Evolutionary conservation across 2,329 filamentous ascomycete genomes (phyloP).

Genomic region (Diaporthe eres): DNA sequence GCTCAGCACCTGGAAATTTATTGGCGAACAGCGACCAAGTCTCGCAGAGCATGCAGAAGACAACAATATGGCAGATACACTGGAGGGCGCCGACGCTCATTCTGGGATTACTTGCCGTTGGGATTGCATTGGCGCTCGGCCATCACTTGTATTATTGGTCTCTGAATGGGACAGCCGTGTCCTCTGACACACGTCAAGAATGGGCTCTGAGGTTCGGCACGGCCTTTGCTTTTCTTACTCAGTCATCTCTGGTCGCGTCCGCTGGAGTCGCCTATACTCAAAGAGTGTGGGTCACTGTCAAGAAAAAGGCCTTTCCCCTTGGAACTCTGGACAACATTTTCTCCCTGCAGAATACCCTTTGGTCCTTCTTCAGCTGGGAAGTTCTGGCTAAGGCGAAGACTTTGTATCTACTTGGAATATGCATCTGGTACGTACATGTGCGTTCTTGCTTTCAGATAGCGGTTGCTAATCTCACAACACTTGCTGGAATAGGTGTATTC

Average conservation of each 20-base stretch:
- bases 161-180: neutral
- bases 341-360: neutral
- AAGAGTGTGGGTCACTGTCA: conserved; percentile 12
- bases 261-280: neutral
- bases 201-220: neutral
- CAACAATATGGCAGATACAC: neutral
- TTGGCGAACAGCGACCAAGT: neutral
- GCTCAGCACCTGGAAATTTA: neutral
- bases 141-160: conserved; percentile 6
- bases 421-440: neutral
- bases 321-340: neutral
- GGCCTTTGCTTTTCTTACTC: conserved; percentile 1
- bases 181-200: neutral
- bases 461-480: neutral
- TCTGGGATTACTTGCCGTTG: neutral
- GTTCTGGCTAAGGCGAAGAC: neutral
- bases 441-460: neutral
- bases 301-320: neutral
- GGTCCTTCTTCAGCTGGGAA: conserved; percentile 10
- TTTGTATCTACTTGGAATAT: neutral
- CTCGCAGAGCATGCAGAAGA: neutral
- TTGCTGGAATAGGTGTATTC: neutral
- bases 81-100: conserved; percentile 6
- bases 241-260: conserved; percentile 4
- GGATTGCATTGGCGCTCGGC: neutral